Percentiles rank a stretch among this genome's conserved stretches.
Conservation (phyloP, 257 asterid genomes). For the Schizonepeta tenuifolia region DNA sequence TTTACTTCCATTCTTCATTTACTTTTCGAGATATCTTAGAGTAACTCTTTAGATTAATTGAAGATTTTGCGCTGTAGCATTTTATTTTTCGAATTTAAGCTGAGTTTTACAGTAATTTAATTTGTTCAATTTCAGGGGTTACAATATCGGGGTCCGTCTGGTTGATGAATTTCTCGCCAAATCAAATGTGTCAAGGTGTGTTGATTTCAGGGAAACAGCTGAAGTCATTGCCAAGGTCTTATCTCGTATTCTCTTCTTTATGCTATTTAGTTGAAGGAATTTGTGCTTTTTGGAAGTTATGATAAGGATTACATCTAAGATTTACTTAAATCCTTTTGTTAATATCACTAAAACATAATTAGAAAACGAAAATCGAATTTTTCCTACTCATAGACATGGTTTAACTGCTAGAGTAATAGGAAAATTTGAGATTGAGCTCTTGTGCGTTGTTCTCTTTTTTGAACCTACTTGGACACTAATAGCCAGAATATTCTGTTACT, state of each 20-base stretch:
- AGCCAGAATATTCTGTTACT: background rate
- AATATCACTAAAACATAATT: background rate
- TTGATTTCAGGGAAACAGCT: constrained; percentile 95
- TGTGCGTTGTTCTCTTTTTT: background rate
- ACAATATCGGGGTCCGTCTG: constrained; percentile 81
- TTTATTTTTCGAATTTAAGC: background rate
- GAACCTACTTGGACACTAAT: background rate
- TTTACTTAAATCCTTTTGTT: constrained; percentile 2
- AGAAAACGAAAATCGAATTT: background rate
- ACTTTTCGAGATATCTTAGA: background rate
- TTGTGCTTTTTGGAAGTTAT: constrained; percentile 3
- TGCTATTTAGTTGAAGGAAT: constrained; percentile 23
- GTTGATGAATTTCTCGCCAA: constrained; percentile 94
- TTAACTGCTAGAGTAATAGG: constrained; percentile 17
- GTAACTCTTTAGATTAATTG: background rate
- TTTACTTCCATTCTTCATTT: background rate
- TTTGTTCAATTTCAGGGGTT: constrained; percentile 65
- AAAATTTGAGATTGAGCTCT: background rate
- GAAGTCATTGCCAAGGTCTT: constrained; percentile 94
- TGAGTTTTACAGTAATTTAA: constrained; percentile 17
- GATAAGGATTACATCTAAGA: background rate
- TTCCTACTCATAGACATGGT: background rate
- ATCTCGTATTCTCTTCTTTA: constrained; percentile 14
- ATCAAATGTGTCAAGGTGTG: constrained; percentile 86
- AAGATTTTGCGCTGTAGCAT: constrained; percentile 2